Evolutionary conservation across 306 rosid genomes (phyloP).

Genomic region (Chamaecrista fasciculata): DNA sequence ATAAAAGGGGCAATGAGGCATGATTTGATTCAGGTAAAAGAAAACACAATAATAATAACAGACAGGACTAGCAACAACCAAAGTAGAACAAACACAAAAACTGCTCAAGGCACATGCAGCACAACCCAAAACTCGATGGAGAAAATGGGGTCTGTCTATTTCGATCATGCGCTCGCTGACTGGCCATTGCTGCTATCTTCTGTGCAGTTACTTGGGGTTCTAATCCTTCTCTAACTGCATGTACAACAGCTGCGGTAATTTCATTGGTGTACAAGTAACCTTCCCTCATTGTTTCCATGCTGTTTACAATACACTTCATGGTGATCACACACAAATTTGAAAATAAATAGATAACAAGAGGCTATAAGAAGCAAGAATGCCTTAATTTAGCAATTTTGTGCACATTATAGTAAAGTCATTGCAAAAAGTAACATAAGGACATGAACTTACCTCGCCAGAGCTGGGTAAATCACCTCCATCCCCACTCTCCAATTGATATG

Average conservation of each 20-base stretch:
- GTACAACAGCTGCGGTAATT: constrained; percentile 90
- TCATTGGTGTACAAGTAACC: constrained; percentile 81
- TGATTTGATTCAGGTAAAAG: not conserved
- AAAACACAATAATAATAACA: not conserved
- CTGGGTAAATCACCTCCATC: constrained; percentile 74
- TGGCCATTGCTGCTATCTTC: constrained; percentile 96
- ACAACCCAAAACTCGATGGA: not conserved
- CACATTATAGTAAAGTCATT: not conserved
- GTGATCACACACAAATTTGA: not conserved
- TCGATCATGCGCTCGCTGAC: constrained; percentile 84
- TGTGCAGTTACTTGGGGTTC: constrained; percentile 91
- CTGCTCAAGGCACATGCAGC: too few species aligned
- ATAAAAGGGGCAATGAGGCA: too few species aligned
- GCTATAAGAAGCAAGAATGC: not conserved
- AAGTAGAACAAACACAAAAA: not conserved
- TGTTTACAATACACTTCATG: not conserved
- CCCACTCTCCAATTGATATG: constrained; percentile 88
- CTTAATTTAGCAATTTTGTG: not conserved
- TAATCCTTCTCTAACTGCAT: constrained; percentile 73
- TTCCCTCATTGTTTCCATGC: not conserved
- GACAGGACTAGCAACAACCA: not conserved
- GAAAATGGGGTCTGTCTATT: constrained; percentile 94
- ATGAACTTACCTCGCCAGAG: constrained; percentile 77
- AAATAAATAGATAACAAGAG: too few species aligned
- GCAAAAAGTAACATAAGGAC: not conserved